phyloP scores from a whole-genome alignment of 768 basidiomycete genomes.

The Macrolepiota dolichaula region DNA sequence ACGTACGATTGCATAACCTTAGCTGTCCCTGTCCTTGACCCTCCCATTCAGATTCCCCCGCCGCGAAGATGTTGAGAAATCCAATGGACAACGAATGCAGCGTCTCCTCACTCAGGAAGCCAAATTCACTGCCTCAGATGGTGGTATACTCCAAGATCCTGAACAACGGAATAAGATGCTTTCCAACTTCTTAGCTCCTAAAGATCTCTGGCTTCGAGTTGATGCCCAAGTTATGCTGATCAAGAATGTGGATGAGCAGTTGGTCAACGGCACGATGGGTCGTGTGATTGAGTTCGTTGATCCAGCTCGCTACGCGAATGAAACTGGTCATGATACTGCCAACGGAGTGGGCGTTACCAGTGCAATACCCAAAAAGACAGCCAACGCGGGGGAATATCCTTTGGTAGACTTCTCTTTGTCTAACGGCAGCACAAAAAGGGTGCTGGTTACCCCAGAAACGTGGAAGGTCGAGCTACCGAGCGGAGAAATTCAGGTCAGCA shows the following conservation, averaged over 20 bases:
- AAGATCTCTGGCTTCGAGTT: slow-evolving; percentile 61
- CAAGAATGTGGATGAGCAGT: slow-evolving; percentile 86
- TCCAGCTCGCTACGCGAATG: slow-evolving; percentile 39
- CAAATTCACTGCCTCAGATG: slow-evolving; percentile 58
- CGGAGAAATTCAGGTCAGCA: slow-evolving; percentile 77
- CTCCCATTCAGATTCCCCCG: slow-evolving; percentile 69
- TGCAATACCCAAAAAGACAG: slow-evolving; percentile 24
- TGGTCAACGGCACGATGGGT: slow-evolving; percentile 96
- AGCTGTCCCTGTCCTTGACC: background rate
- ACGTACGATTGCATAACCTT: slow-evolving; percentile 19
- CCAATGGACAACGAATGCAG: slow-evolving; percentile 71
- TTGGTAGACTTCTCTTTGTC: slow-evolving; percentile 76
- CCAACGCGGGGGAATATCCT: slow-evolving; percentile 41
- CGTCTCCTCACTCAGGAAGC: slow-evolving; percentile 51
- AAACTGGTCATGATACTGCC: slow-evolving; percentile 17
- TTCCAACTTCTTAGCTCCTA: slow-evolving; percentile 87
- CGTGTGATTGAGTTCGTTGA: slow-evolving; percentile 73
- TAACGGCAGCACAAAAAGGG: slow-evolving; percentile 47
- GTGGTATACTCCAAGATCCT: slow-evolving; percentile 50
- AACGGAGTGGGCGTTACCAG: slow-evolving; percentile 24
- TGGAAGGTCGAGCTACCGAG: slow-evolving; percentile 90
- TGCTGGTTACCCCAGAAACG: slow-evolving; percentile 63
- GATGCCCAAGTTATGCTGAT: slow-evolving; percentile 94
- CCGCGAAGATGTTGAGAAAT: slow-evolving; percentile 85
- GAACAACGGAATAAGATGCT: slow-evolving; percentile 75